These are phyloP conservation scores for Knoxia roxburghii DNA, from an alignment of 257 asterid genomes.

Conservation along the genomic window DNA sequence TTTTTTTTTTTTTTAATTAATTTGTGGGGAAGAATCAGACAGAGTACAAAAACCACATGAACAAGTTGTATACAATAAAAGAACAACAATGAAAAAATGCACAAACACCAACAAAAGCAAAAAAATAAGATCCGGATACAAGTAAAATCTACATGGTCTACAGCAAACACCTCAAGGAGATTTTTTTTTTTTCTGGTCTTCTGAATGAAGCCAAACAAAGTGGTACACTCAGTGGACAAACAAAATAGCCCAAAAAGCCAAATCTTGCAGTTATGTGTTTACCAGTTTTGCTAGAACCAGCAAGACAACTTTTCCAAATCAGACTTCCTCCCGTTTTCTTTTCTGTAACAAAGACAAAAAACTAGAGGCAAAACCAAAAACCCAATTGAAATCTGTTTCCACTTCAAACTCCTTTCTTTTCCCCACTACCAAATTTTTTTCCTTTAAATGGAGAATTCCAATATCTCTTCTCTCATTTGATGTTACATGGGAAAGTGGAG, in stretches of 20 bases:
- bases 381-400: slow-evolving; percentile 11
- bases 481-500: slow-evolving; percentile 22
- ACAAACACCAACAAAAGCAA: slow-evolving; percentile 39
- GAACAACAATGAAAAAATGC: slow-evolving; percentile 19
- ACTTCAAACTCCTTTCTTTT: not conserved
- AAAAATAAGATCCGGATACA: slow-evolving; percentile 9
- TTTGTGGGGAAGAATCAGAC: slow-evolving; percentile 7
- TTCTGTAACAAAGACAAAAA: slow-evolving; percentile 30
- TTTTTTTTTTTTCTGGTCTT: slow-evolving; percentile 13
- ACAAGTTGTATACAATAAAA: slow-evolving; percentile 9
- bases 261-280: slow-evolving; percentile 39
- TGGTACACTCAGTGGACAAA: slow-evolving; percentile 3
- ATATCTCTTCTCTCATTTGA: slow-evolving; percentile 1
- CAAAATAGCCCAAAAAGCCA: slow-evolving; percentile 29
- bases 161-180: slow-evolving; percentile 20
- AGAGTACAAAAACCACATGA: slow-evolving; percentile 36
- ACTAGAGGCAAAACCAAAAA: slow-evolving; percentile 15
- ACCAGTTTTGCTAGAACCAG: slow-evolving; percentile 45
- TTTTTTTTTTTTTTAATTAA: not conserved
- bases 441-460: not conserved
- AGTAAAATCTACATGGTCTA: slow-evolving; percentile 11
- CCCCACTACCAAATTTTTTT: slow-evolving; percentile 3
- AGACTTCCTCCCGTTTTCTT: slow-evolving; percentile 25
- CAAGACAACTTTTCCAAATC: slow-evolving; percentile 24
- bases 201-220: slow-evolving; percentile 12